phyloP scores from a whole-genome alignment of 2,329 filamentous ascomycete species.

The Trichoderma sp. region DNA sequence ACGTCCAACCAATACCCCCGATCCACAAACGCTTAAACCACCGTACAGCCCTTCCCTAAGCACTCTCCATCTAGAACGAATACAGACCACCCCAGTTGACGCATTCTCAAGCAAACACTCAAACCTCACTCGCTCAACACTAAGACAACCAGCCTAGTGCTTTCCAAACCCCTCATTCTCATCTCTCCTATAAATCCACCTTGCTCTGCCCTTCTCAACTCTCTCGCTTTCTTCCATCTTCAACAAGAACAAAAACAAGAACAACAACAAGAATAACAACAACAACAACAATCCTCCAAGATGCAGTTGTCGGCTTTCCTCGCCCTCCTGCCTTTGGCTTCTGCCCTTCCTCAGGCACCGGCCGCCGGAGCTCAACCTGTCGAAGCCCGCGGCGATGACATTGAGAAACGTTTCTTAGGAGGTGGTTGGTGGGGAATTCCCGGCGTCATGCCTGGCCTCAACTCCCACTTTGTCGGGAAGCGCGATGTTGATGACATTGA shows the following conservation, averaged over 20 bases:
- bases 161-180: neutral
- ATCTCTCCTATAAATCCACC: neutral
- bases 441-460: too few relatives aligned
- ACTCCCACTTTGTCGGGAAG: too few relatives aligned
- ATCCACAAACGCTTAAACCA: conserved; percentile 1
- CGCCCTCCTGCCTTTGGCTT: neutral
- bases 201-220: neutral
- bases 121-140: neutral
- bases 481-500: neutral
- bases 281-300: neutral
- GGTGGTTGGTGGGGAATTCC: too few relatives aligned
- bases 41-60: neutral
- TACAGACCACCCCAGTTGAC: neutral
- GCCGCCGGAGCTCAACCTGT: neutral
- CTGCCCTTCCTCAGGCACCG: neutral
- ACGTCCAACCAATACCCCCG: neutral
- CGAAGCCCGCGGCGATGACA: neutral
- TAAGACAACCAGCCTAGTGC: neutral
- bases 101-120: neutral
- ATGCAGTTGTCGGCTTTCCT: conserved; percentile 1
- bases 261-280: neutral
- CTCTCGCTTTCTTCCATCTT: neutral
- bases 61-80: neutral
- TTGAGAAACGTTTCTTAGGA: neutral
- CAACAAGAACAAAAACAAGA: neutral